Conservation (phyloP, 2,329 filamentous ascomycete species). For the Nemania sp. region DNA sequence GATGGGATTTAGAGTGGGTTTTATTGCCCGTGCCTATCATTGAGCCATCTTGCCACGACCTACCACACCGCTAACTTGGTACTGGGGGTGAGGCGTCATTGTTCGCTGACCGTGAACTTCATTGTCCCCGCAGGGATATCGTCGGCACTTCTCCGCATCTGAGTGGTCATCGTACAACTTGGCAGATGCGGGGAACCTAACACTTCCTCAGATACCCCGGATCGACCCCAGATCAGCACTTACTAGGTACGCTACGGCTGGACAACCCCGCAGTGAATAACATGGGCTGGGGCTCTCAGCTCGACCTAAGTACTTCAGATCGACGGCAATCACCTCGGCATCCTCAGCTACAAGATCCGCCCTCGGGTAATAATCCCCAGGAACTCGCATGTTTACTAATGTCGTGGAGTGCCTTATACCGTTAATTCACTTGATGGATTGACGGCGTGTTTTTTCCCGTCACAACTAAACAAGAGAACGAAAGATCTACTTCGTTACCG, state of each 20-base stretch:
- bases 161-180: background rate
- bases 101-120: slow-evolving; percentile 17
- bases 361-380: background rate
- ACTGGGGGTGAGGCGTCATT: background rate
- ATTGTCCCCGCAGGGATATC: slow-evolving; percentile 21
- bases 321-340: slow-evolving; percentile 7
- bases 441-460: no score
- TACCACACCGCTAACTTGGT: slow-evolving; percentile 2
- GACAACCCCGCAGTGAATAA: background rate
- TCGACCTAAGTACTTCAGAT: background rate
- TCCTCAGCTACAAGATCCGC: background rate
- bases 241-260: background rate
- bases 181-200: slow-evolving; percentile 20
- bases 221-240: background rate
- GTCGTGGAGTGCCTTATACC: no score
- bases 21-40: background rate
- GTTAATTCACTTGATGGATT: no score
- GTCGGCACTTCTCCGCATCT: slow-evolving; percentile 20
- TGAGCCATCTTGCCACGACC: background rate
- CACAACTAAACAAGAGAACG: no score
- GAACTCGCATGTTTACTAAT: background rate
- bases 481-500: no score
- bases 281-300: background rate
- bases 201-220: background rate
- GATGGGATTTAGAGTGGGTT: background rate